Base-by-base conservation (phyloP, 140 eudicot genomes). In the Anethum foeniculum region DNA sequence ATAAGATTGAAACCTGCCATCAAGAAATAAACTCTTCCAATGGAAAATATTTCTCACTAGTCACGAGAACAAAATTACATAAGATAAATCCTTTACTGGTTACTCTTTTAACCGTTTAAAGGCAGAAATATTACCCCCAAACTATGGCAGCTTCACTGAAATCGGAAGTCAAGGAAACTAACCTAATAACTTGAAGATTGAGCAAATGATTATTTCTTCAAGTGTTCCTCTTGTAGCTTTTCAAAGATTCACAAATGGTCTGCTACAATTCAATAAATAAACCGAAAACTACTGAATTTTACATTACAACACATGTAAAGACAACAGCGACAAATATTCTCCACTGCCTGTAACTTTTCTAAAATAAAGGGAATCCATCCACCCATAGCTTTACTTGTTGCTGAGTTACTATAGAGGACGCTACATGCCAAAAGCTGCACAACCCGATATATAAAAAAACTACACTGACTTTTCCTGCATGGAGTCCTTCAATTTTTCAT, bases 351-450 rank as follows among this genome's bases (percentile, higher is more conserved):
- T 75, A 44, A 18, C 54, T 74, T 75, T 47, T 75, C 25, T 44
- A 47, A 48, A 64, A 44, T 30, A 47, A 75, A 75, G 25, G 79
- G 79, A 32, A 28, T 14, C 79, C 79, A 75, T 25, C 60, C 54
- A 41, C 27, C 54, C 77, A 73, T 62, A 62, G 58, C 48, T 2
- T 52, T 8, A 48, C 43, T 43, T 7, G 41, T 28, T 75, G 79
- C 64, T 47, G 36, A 2, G 27, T 48, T n/a, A 74, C 58, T 74
- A 44, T 44, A 5, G 78, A 74, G 32, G 78, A 74, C n/a, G 38
- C 36, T 75, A 34, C 62, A 75, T n/a, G 19, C n/a, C 44, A 25
- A 75, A 32, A 48, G 58, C 56, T 74, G 34, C 78, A 73, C 41
- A 44, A 46, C 28, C 78, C 60, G 28, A 44, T 74, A 46, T 15